Base-by-base conservation (phyloP, 2,329 filamentous ascomycete species). In the Sporothrix globosa region DNA sequence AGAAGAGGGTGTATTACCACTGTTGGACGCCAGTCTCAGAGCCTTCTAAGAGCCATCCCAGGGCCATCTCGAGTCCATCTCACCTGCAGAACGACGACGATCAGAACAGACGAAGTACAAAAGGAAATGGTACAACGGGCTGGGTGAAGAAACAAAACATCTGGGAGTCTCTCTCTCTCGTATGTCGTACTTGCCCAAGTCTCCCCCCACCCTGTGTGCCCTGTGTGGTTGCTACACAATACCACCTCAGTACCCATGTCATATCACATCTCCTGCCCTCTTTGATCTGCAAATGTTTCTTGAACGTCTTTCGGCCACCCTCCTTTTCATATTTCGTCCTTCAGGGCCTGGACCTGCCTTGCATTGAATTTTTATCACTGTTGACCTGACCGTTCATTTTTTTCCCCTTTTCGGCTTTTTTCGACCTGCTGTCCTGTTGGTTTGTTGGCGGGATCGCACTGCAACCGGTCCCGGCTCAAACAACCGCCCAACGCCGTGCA, bases 381-480 rank as follows among this genome's bases (percentile, higher is more conserved):
- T 17, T 44, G 9, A n/a, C 19, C 17, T 50, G 48, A 9, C 48
- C 9, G 2, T 9, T 9, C 48, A 4, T 48, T 6, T 17, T 48
- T 7, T 19, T n/a, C 46, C 46, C 17, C 11, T 5, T 7, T 6
- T 19, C 24, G 3, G 10, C 21, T 24, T 24, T 24, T 17, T 21
- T 13, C 10, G 52, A 54, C 52, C 56, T 41, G 34, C 10, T 44
- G 19, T 41, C 56, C 30, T 30, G 39, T 19, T 65, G 5, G 41
- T 4, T 19, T 63, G 41, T 48, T 48, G 60, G 39, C 41, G 60
- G 44, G 60, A 63, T 46, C 41, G 21, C 44, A 34, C 27, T 50
- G 41, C 7, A 63, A n/a, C 61, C 61, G 61, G 61, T 65, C 34
- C 34, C 44, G 61, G 61, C 27, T 34, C 24, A 65, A 65, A 65